Percentiles rank a stretch among this genome's conserved stretches.
Conservation (phyloP, 2,329 filamentous ascomycete genomes). For the Aphanocladium album region DNA sequence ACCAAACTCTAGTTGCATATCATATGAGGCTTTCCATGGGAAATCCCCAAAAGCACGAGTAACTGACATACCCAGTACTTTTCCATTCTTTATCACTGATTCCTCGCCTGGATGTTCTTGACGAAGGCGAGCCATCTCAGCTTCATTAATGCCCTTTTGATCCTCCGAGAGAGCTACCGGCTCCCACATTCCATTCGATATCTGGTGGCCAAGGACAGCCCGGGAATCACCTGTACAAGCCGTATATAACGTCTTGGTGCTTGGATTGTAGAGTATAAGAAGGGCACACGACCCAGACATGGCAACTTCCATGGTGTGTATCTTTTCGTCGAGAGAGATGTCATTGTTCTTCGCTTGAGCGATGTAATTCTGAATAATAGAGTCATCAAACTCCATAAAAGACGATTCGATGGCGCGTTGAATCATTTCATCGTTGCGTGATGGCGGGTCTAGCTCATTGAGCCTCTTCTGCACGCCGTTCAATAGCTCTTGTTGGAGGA, state of each 20-base stretch:
- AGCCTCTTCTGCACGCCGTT: constrained; percentile 22
- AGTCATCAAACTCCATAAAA: constrained; percentile 43
- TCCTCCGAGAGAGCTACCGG: constrained; percentile 50
- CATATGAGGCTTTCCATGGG: constrained; percentile 56
- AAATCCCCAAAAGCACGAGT: constrained; percentile 59
- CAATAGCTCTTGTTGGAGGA: constrained; percentile 26
- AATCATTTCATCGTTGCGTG: neutral
- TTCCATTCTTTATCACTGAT: constrained; percentile 43
- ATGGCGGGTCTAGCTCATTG: neutral
- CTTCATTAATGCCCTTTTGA: constrained; percentile 53
- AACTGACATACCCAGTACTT: constrained; percentile 52
- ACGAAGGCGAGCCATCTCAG: constrained; percentile 46
- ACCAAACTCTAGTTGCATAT: constrained; percentile 23
- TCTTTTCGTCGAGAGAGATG: neutral
- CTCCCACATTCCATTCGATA: constrained; percentile 39
- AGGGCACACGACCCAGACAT: constrained; percentile 52
- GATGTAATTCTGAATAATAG: constrained; percentile 33
- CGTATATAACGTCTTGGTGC: constrained; percentile 45
- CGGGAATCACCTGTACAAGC: constrained; percentile 60
- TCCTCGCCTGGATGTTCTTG: constrained; percentile 54
- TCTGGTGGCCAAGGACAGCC: constrained; percentile 48
- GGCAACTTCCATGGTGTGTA: constrained; percentile 20
- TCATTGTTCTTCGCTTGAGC: neutral
- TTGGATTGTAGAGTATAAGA: constrained; percentile 51
- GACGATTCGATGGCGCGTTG: neutral